These are phyloP conservation scores for Solanum virginianum DNA, from an alignment of 257 asterid genomes.

Conservation along the genomic window DNA sequence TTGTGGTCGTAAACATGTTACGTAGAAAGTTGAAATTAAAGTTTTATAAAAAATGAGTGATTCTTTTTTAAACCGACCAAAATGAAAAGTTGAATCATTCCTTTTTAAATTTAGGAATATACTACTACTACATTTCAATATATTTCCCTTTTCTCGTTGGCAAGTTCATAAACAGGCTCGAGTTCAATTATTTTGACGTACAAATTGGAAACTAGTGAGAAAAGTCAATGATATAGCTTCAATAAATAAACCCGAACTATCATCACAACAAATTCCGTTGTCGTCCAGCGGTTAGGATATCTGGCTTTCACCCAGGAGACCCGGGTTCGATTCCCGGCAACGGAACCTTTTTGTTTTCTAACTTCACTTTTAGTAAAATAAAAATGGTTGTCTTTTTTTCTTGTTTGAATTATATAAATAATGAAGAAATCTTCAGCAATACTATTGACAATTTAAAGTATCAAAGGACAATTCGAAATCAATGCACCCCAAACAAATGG, in stretches of 20 bases:
- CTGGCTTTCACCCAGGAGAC: conserved; percentile 97
- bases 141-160: neutral
- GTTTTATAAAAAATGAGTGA: no score
- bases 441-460: neutral
- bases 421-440: neutral
- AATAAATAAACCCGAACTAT: accelerated
- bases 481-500: neutral
- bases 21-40: no score
- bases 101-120: no score
- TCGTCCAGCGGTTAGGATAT: conserved; percentile 98
- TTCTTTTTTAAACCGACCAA: no score
- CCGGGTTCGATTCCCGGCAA: conserved; percentile 98
- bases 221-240: no score
- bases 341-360: conserved; percentile 16
- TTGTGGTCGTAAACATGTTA: no score
- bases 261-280: conserved; percentile 12
- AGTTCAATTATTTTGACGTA: neutral
- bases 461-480: neutral
- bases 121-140: neutral
- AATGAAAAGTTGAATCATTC: no score
- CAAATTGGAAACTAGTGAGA: neutral
- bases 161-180: neutral
- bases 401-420: neutral
- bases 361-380: no score
- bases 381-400: neutral